Percentiles rank a stretch among this genome's conserved stretches.
Conservation (phyloP, 257 asterid genomes). For the Fraxinus pennsylvanica region DNA sequence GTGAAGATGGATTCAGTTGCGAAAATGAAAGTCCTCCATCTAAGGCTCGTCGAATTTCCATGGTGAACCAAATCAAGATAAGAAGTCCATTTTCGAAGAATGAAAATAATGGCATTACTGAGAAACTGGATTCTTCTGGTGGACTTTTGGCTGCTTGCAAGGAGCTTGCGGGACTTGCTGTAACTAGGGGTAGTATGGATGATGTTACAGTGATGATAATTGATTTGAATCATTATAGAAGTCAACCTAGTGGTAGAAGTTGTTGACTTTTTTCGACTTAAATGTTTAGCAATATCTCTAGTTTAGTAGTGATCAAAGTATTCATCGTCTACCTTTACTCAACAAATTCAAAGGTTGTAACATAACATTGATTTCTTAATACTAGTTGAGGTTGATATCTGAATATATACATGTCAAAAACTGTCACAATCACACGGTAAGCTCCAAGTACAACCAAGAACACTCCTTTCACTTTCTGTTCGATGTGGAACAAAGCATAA, state of each 20-base stretch:
- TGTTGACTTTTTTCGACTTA: not conserved
- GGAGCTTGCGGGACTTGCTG: conserved; percentile 70
- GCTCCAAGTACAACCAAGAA: no score
- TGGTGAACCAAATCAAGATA: conserved; percentile 33
- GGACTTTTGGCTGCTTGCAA: conserved; percentile 61
- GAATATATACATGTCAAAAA: no score
- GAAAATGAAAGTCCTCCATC: conserved; percentile 59
- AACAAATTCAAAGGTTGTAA: not conserved
- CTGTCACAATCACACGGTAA: not conserved
- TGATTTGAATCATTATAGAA: conserved; percentile 40
- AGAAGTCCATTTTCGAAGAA: conserved; percentile 19
- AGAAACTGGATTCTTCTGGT: conserved; percentile 27
- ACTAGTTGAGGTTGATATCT: no score
- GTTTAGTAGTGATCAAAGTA: not conserved
- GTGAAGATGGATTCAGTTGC: conserved; percentile 36
- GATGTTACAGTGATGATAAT: conserved; percentile 77
- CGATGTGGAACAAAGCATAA: no score
- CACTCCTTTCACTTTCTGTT: no score
- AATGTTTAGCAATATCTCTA: not conserved
- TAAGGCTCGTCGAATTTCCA: conserved; percentile 47
- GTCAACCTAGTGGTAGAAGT: not conserved
- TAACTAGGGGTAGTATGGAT: conserved; percentile 74
- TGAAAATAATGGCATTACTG: conserved; percentile 37
- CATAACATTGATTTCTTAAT: not conserved
- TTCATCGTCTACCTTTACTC: not conserved